Evolutionary conservation across 2,329 filamentous ascomycete genomes (phyloP).

Genomic region (Sarocladiaceae sp.): DNA sequence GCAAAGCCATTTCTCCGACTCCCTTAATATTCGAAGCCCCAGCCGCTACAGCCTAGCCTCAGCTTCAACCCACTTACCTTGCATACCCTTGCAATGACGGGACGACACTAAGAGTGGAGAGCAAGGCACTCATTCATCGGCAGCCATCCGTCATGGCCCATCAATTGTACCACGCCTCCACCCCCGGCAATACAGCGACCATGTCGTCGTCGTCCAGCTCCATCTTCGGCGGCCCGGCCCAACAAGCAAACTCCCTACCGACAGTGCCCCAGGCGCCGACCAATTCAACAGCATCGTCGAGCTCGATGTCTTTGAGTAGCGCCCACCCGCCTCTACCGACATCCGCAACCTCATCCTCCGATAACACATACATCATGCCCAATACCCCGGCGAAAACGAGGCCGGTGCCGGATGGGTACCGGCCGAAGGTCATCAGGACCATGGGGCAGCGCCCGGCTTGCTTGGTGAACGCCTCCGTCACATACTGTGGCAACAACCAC

Average conservation of each 20-base stretch:
- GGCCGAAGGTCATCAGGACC: conserved; percentile 76
- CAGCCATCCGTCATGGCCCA: conserved; percentile 11
- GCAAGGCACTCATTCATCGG: conserved; percentile 1
- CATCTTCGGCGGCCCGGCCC: conserved; percentile 12
- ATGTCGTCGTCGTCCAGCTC: conserved; percentile 10
- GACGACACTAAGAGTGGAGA: conserved; percentile 9
- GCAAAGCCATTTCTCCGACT: no score
- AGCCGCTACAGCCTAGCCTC: background rate
- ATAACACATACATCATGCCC: conserved; percentile 87
- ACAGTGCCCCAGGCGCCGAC: background rate
- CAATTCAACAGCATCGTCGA: conserved; percentile 20
- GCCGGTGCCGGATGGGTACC: conserved; percentile 67
- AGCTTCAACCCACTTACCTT: conserved; percentile 1
- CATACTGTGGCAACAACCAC: conserved; percentile 95
- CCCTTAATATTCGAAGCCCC: background rate
- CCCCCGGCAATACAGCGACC: background rate
- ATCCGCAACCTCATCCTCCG: conserved; percentile 36
- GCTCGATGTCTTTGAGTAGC: conserved; percentile 2
- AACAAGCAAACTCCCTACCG: background rate
- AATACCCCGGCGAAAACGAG: conserved; percentile 71
- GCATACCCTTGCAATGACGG: conserved; percentile 4
- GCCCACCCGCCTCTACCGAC: background rate
- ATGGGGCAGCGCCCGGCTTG: conserved; percentile 83
- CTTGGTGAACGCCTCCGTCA: conserved; percentile 95
- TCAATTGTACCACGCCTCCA: conserved; percentile 10